Conservation (phyloP, 306 rosid genomes). For the Vigna radiata region DNA sequence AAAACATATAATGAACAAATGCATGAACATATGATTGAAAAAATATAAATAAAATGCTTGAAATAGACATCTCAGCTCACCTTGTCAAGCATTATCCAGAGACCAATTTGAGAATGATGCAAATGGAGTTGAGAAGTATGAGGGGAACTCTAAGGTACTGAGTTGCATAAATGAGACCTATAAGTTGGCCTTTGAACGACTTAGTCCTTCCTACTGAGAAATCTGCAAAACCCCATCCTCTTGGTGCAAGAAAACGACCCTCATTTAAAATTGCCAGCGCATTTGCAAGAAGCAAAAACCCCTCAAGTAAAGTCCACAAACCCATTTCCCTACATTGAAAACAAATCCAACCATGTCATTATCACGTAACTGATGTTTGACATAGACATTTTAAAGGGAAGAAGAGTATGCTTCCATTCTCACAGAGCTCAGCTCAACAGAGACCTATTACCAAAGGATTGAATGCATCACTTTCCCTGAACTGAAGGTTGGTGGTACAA, state of each 20-base stretch:
- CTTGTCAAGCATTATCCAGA: constrained; percentile 60
- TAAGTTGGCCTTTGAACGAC: constrained; percentile 75
- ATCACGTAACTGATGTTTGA: neutral
- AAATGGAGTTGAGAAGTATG: constrained; percentile 67
- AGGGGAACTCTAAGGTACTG: constrained; percentile 83
- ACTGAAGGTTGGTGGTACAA: neutral
- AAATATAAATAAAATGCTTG: neutral
- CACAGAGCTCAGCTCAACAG: neutral
- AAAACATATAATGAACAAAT: neutral
- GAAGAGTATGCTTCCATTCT: neutral
- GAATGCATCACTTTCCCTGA: neutral
- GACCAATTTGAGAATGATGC: constrained; percentile 70
- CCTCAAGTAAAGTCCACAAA: constrained; percentile 78
- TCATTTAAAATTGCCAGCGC: constrained; percentile 75
- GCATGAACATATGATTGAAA: neutral
- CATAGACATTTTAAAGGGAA: neutral
- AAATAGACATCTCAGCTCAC: constrained; percentile 47
- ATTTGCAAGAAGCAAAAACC: constrained; percentile 75
- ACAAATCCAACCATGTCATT: constrained; percentile 9
- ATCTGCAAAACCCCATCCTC: constrained; percentile 71
- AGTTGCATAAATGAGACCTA: constrained; percentile 83
- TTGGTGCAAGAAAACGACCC: constrained; percentile 71
- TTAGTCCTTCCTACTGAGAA: constrained; percentile 66
- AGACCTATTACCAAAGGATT: neutral
- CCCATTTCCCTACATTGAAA: constrained; percentile 70